Base-by-base conservation (phyloP, 1,284 basidiomycete genomes). In the Cryptococcus maquisensis region DNA sequence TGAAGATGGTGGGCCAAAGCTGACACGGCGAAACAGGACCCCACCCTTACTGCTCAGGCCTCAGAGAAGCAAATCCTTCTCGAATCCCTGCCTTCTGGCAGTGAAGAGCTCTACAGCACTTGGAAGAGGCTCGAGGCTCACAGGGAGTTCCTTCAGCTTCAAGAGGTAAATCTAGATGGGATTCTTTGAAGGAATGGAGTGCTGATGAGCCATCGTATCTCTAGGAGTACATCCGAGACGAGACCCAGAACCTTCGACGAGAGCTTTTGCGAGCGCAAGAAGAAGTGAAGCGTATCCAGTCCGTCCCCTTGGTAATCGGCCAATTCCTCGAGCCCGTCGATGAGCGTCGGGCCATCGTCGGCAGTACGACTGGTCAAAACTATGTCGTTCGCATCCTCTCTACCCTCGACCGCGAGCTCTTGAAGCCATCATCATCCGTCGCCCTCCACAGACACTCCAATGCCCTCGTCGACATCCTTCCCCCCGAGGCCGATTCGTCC, bases 301-400 rank as follows among this genome's bases (percentile, higher is more conserved):
- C 90, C 47, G 96, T 98, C 3, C 96, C 96, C 0, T 85, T 99
- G n/a, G 96, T 99, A 68, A 99, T 99, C 67, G 96, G 96, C 49
- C 96, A 99, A 75, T 99, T 99, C 81, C 84, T 98, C 42, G 96
- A 99, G 77, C 90, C 96, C 52, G 98, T 99, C 74, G 96, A 99
- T 80, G 91, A 98, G 75, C 86, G 89, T 69, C 93, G 95, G 20
- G 94, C 89, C 56, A 99, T 99, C 63, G 96, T 98, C 20, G 96
- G 95, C 38, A 94, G 90, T 26, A 99, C 96, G 0, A 98, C 96
- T 9, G 76, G 96, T 8, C 94, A 90, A 28, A 99, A 98, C 79
- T 98, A 98, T 73, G 94, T 99, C 54, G 95, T 98, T 63, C 85
- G 96, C 62, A 98, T 99, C 60, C 81, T 99, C 32, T 96, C 92